Conservation (phyloP, 2,329 filamentous ascomycete genomes). For the Nannizzia gypsea region DNA sequence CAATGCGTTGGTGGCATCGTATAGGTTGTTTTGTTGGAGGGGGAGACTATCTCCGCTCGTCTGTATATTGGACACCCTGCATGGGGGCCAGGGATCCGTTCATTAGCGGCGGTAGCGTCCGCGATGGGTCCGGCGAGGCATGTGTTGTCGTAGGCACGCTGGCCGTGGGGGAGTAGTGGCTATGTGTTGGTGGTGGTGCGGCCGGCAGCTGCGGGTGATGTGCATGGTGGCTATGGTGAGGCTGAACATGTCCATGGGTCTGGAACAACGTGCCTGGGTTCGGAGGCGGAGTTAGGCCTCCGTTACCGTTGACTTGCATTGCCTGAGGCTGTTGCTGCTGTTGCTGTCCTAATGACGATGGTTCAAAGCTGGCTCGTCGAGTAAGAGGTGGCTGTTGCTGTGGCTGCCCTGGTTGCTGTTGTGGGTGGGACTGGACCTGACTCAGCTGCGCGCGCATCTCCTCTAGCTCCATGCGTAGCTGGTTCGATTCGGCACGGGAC, state of each 20-base stretch:
- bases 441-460: constrained; percentile 19
- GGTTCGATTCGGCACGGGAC: constrained; percentile 28
- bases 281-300: neutral
- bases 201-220: constrained; percentile 15
- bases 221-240: constrained; percentile 7
- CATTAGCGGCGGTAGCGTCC: constrained; percentile 37
- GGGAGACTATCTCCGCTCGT: constrained; percentile 31
- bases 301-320: neutral
- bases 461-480: constrained; percentile 27
- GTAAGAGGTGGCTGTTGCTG: neutral
- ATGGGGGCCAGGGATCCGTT: constrained; percentile 35
- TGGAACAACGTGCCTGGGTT: neutral
- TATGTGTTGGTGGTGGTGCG: constrained; percentile 22
- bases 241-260: constrained; percentile 5
- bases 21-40: neutral
- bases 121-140: constrained; percentile 32
- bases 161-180: constrained; percentile 25
- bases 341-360: neutral
- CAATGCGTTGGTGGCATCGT: neutral
- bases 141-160: constrained; percentile 17
- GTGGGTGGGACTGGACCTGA: neutral
- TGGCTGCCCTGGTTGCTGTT: neutral
- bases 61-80: constrained; percentile 42
- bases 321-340: constrained; percentile 1
- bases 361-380: neutral